Evolutionary conservation across 192 early-diverging fungal species (phyloP).

Genomic region (Bifiguratus adelaidae): DNA sequence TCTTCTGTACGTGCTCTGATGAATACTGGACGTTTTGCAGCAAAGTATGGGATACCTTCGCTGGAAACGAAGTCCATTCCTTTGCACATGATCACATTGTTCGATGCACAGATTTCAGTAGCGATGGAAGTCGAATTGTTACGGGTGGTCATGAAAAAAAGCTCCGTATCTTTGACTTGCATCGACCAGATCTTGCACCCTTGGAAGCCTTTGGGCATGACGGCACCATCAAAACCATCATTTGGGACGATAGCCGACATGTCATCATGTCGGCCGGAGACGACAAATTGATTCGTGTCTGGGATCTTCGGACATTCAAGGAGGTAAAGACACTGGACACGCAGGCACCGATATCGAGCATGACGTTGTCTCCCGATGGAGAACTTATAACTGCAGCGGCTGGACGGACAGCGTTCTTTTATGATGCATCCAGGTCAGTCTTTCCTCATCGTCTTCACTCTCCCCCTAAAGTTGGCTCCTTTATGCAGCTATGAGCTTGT

Average conservation of each 20-base stretch:
- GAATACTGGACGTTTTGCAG: conserved; percentile 10
- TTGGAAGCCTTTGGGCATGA: conserved; percentile 37
- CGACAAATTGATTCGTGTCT: conserved; percentile 45
- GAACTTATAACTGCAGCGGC: conserved; percentile 67
- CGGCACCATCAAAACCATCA: conserved; percentile 47
- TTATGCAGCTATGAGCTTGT: conserved; percentile 12
- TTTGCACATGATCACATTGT: conserved; percentile 78
- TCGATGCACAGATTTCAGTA: conserved; percentile 69
- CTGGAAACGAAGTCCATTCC: conserved; percentile 56
- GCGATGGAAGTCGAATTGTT: conserved; percentile 57
- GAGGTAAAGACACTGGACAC: conserved; percentile 53
- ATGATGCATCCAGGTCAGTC: conserved; percentile 56
- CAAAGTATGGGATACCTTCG: conserved; percentile 82
- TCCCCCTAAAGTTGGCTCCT: neutral
- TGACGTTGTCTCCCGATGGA: conserved; percentile 67
- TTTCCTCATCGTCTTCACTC: conserved; percentile 2
- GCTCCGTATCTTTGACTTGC: conserved; percentile 71
- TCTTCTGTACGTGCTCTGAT: neutral
- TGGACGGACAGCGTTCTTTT: conserved; percentile 64
- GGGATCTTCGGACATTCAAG: conserved; percentile 61
- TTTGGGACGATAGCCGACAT: conserved; percentile 47
- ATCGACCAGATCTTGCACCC: conserved; percentile 30
- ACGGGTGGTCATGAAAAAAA: conserved; percentile 81
- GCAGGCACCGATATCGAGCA: conserved; percentile 52
- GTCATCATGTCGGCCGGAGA: conserved; percentile 52